A percentile compares a stretch with the other conserved stretches of the same genome.
Conservation (phyloP, 1,284 basidiomycete species). For the Pascua guehoae region DNA sequence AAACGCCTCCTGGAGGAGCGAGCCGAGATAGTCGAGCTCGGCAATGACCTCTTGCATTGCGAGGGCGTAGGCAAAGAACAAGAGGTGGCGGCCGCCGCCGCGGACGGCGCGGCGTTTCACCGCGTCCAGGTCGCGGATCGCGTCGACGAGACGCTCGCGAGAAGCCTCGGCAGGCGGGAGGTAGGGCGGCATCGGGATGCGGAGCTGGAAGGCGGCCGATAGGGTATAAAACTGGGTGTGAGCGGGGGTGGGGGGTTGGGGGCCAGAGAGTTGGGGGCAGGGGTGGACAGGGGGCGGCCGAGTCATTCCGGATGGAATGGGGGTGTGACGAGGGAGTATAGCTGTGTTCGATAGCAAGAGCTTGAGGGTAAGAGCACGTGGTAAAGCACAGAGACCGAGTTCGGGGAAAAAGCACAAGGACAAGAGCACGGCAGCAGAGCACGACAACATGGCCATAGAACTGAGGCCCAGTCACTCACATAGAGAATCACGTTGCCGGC, state of each 20-base stretch:
- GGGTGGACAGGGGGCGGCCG: no score
- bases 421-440: not conserved
- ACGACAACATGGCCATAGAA: not conserved
- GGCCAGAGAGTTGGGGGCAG: no score
- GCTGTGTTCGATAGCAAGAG: no score
- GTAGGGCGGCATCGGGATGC: slow-evolving; percentile 89
- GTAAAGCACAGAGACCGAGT: no score
- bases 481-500: slow-evolving; percentile 86
- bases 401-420: no score
- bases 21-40: slow-evolving; percentile 75
- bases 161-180: slow-evolving; percentile 85
- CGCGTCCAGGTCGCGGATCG: slow-evolving; percentile 76
- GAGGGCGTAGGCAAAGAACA: slow-evolving; percentile 90
- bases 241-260: not conserved
- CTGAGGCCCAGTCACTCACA: no score
- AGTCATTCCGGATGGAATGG: no score
- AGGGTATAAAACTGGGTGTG: slow-evolving; percentile 66
- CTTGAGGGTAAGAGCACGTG: no score
- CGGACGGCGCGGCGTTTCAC: slow-evolving; percentile 62
- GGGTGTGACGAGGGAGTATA: no score
- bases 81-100: slow-evolving; percentile 66
- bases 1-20: slow-evolving; percentile 75
- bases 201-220: slow-evolving; percentile 78
- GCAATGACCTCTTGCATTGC: slow-evolving; percentile 85
- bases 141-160: slow-evolving; percentile 71